Conservation (phyloP, 139 green algal genomes). For the Picochlorum sp. region DNA sequence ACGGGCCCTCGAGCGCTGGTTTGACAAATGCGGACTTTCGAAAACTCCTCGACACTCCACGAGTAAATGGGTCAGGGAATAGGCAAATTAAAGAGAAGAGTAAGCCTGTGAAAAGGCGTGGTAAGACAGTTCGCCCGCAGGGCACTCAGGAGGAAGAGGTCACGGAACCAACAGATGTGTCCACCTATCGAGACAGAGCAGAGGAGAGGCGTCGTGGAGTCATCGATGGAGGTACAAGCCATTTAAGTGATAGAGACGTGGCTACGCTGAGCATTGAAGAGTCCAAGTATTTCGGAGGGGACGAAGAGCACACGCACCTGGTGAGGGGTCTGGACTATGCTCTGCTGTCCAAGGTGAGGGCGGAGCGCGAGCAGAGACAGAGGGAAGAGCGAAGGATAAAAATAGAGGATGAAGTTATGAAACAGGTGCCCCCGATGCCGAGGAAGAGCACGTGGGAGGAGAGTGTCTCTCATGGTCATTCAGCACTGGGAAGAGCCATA, state of each 20-base stretch:
- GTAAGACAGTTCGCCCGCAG: neutral
- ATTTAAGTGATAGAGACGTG: slow-evolving; percentile 11
- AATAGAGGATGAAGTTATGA: neutral
- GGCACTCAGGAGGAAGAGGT: neutral
- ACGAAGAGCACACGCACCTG: slow-evolving; percentile 86
- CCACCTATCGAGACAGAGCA: slow-evolving; percentile 46
- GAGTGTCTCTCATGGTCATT: neutral
- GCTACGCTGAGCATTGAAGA: slow-evolving; percentile 57
- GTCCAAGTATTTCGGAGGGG: slow-evolving; percentile 83
- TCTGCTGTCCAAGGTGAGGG: slow-evolving; percentile 66
- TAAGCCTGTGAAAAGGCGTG: neutral
- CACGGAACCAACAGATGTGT: neutral
- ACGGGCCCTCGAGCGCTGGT: neutral
- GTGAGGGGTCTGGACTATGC: slow-evolving; percentile 91
- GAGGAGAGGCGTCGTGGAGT: slow-evolving; percentile 55
- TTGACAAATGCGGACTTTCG: slow-evolving; percentile 27
- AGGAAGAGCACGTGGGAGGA: too few relatives aligned
- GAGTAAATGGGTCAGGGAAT: neutral
- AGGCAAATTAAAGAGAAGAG: neutral
- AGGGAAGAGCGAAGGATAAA: neutral
- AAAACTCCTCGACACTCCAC: slow-evolving; percentile 16
- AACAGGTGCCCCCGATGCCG: neutral
- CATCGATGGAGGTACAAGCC: slow-evolving; percentile 46
- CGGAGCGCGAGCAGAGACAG: slow-evolving; percentile 13
- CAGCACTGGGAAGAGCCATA: neutral